phyloP scores from a whole-genome alignment of 176 grass and related monocot species.

The sorghum (Sorghum bicolor) region DNA sequence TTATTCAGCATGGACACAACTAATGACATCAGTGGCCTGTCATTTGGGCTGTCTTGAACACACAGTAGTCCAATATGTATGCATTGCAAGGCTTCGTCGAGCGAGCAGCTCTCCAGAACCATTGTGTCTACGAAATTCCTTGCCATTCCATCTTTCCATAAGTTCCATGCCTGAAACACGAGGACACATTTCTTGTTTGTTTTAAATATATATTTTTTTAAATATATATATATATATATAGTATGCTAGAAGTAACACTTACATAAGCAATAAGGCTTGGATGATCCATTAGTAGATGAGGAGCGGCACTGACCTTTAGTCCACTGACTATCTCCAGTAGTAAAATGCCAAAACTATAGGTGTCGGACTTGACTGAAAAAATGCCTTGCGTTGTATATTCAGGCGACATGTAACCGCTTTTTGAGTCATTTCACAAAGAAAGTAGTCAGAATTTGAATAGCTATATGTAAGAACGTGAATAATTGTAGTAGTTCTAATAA shows the following conservation, averaged over 20 bases:
- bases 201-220: background rate
- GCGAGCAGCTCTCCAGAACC: background rate
- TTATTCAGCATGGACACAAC: background rate
- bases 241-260: background rate
- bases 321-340: background rate
- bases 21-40: background rate
- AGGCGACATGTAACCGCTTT: background rate
- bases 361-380: background rate
- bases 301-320: background rate
- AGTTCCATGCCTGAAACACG: background rate
- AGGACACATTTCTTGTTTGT: background rate
- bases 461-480: background rate
- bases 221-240: too few relatives aligned
- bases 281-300: background rate
- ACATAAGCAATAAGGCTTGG: background rate
- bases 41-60: background rate
- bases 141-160: too few relatives aligned
- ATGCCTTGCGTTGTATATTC: background rate
- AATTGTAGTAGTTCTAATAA: background rate
- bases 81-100: background rate
- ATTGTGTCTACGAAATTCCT: too few relatives aligned
- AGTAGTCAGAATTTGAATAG: background rate
- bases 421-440: background rate
- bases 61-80: background rate
- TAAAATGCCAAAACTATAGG: background rate